Conservation (phyloP, 106 monocot species). For the Ottelia alismoides region DNA sequence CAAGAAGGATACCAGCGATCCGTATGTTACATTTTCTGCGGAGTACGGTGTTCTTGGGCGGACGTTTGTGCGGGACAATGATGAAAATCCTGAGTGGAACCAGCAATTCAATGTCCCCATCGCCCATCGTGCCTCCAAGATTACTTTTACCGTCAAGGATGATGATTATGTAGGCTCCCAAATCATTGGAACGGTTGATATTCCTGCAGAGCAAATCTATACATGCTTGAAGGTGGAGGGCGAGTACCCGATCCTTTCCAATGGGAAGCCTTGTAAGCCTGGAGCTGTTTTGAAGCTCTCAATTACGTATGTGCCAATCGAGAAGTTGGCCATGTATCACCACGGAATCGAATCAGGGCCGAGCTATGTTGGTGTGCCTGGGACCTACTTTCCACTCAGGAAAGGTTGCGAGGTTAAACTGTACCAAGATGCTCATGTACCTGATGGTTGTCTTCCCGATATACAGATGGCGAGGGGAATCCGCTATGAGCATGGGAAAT, state of each 20-base stretch:
- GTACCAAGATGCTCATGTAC: slow-evolving; percentile 68
- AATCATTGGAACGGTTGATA: slow-evolving; percentile 46
- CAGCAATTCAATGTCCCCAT: slow-evolving; percentile 65
- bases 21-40: too few relatives aligned
- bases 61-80: slow-evolving; percentile 32
- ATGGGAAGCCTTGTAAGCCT: slow-evolving; percentile 45
- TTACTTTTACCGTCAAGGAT: slow-evolving; percentile 53
- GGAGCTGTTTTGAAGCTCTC: slow-evolving; percentile 30
- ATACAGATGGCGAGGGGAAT: slow-evolving; percentile 41
- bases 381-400: slow-evolving; percentile 56
- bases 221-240: slow-evolving; percentile 26
- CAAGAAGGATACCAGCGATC: too few relatives aligned
- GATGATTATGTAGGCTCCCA: slow-evolving; percentile 36
- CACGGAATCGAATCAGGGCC: too few relatives aligned
- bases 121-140: slow-evolving; percentile 36
- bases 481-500: slow-evolving; percentile 42
- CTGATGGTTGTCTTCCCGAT: slow-evolving; percentile 38
- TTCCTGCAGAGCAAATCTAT: slow-evolving; percentile 41
- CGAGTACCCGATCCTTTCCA: slow-evolving; percentile 21
- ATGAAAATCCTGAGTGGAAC: slow-evolving; percentile 46
- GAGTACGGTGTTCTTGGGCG: too few relatives aligned
- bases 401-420: slow-evolving; percentile 48
- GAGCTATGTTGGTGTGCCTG: slow-evolving; percentile 59
- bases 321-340: too few relatives aligned
- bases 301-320: slow-evolving; percentile 36